Percentiles rank a stretch among this genome's conserved stretches.
Evolutionary conservation across 371 early-diverging fungal species (phyloP).

Genomic region (Parasitella parasitica): DNA sequence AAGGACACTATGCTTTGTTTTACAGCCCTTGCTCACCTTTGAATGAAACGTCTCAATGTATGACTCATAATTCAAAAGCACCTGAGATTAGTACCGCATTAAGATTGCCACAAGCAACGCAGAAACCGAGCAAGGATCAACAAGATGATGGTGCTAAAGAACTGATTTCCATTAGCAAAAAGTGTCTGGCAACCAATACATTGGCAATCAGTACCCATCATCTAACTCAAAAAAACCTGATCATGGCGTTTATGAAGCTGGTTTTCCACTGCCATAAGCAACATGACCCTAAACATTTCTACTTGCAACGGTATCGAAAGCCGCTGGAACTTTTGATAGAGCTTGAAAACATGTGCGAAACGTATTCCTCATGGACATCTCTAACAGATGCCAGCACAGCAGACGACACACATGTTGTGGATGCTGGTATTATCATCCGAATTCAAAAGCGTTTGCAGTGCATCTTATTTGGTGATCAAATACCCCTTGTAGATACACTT

Average conservation of each 20-base stretch:
- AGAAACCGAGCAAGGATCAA: not conserved
- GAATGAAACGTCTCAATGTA: not conserved
- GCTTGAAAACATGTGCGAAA: constrained; percentile 4
- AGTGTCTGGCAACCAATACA: not conserved
- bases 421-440: not conserved
- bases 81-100: too few relatives aligned
- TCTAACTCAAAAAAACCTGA: constrained; percentile 2
- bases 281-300: not conserved
- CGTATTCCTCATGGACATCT: not conserved
- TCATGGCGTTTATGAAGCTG: not conserved
- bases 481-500: not conserved
- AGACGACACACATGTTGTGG: not conserved
- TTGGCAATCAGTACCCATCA: not conserved
- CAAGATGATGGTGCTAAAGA: not conserved
- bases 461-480: constrained; percentile 3
- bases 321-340: constrained; percentile 3
- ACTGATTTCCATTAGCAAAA: too few relatives aligned
- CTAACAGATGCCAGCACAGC: not conserved
- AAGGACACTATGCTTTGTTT: not conserved
- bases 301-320: not conserved
- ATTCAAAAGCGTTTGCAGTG: not conserved
- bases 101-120: not conserved
- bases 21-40: not conserved
- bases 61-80: not conserved
- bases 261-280: not conserved